Percentiles rank a stretch among this genome's conserved stretches.
phyloP scores from a whole-genome alignment of 257 asterid genomes.

The Parsonsia alboflavescens region DNA sequence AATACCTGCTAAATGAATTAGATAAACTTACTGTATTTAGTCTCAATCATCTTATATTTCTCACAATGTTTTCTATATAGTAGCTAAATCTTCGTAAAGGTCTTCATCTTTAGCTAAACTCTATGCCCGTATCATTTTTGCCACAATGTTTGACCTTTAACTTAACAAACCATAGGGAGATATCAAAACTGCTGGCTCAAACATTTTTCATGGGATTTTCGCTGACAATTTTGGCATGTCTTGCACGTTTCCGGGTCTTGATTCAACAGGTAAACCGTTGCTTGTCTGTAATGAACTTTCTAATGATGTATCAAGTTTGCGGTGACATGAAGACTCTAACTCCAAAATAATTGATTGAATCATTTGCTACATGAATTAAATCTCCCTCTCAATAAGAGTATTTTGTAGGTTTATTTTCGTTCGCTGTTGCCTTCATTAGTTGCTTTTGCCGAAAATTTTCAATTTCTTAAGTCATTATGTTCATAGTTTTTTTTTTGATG shows the following conservation, averaged over 20 bases:
- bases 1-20: background rate
- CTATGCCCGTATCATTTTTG: background rate
- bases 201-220: slow-evolving; percentile 90
- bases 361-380: background rate
- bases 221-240: slow-evolving; percentile 64
- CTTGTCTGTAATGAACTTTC: background rate
- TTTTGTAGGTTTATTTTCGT: background rate
- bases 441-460: background rate
- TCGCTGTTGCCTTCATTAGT: background rate
- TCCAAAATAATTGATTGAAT: background rate
- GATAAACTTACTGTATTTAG: background rate
- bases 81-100: background rate
- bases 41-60: background rate
- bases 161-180: slow-evolving; percentile 61
- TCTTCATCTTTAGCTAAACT: background rate
- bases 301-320: background rate
- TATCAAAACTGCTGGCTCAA: slow-evolving; percentile 80
- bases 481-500: background rate
- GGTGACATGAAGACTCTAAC: background rate
- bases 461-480: background rate
- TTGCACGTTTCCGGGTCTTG: slow-evolving; percentile 80
- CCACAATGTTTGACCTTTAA: slow-evolving; percentile 1
- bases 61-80: background rate
- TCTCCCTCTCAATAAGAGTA: background rate
- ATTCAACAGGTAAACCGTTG: slow-evolving; percentile 69